These are phyloP conservation scores for Alternaria incomplexa DNA, from an alignment of 2,329 filamentous ascomycete species.

Conservation along the genomic window DNA sequence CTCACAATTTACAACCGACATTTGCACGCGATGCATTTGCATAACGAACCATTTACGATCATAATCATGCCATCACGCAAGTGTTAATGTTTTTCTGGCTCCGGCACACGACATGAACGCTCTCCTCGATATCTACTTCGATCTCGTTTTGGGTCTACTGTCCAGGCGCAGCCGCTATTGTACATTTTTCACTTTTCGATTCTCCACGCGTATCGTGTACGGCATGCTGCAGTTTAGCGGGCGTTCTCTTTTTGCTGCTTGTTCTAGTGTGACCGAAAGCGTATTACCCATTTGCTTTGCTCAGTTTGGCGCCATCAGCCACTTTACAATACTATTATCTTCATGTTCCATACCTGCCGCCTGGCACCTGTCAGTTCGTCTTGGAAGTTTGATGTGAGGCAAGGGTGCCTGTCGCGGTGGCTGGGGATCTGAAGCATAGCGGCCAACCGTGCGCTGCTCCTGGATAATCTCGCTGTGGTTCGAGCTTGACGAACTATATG, in stretches of 20 bases:
- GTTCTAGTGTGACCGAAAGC: conserved; percentile 4
- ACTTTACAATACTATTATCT: conserved; percentile 1
- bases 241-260: conserved; percentile 31
- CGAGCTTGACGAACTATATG: conserved; percentile 18
- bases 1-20: conserved; percentile 3
- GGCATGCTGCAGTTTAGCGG: conserved; percentile 43
- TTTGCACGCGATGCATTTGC: conserved; percentile 14
- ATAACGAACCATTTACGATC: conserved; percentile 31
- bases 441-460: conserved; percentile 11
- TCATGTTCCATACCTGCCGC: conserved; percentile 1
- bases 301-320: neutral
- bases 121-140: conserved; percentile 21
- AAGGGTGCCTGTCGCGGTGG: conserved; percentile 4
- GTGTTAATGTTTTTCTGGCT: conserved; percentile 40
- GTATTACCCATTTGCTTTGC: conserved; percentile 20
- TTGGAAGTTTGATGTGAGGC: conserved; percentile 6
- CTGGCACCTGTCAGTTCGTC: conserved; percentile 3
- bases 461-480: conserved; percentile 18
- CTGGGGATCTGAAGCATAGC: conserved; percentile 9
- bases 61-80: conserved; percentile 34
- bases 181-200: conserved; percentile 26
- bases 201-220: conserved; percentile 10
- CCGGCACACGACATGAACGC: conserved; percentile 26
- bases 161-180: conserved; percentile 20
- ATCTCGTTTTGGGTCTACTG: conserved; percentile 26